Evolutionary conservation across 805 yeast species (phyloP), one percentile per base, ranked within the genome.

Genomic region (Pichia scutulata): DNA sequence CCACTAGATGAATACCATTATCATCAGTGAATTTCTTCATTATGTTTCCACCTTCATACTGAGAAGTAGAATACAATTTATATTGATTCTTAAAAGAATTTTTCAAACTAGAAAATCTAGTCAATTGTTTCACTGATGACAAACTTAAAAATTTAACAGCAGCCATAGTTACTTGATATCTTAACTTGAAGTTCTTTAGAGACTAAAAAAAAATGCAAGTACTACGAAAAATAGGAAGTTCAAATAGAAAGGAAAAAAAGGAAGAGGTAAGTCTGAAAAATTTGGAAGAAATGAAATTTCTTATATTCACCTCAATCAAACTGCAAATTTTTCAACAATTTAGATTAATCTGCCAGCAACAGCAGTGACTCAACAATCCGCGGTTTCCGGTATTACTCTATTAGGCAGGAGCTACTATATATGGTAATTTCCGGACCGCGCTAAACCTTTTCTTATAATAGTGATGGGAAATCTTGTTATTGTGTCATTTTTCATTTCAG

Each of bases 1-100:
- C 95, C 41, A 88, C 96, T 48, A 89, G 72, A 53, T 78, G 71
- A 49, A 78, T 80, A 43, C 81, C 79, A 56, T 81, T 74, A 54
- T 81, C 84, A 57, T 78, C 84, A 23, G 70, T 71, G 65, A 81
- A 80, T 7, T 75, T 71, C 40, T 77, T 73, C 52, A 83, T 68
- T 49, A 82, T 73, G 24, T 80, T 79, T 28, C 81, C 83, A 46
- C 88, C 89, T 28, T 81, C 83, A 61, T 83, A 82, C 3, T 72
- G 55, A 19, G 65, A 52, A 30, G 70, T 43, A 9, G 53, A 46
- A n/a, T 51, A 43, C n/a, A 39, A 24, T 36, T 43, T 40, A 39
- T n/a, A 21, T 30, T 44, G 44, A 36, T 40, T 41, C 19, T 43
- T 43, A 22, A 43, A 9, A 18, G 24, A 9, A 39, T 50, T 37